Conservation (phyloP, 1,284 basidiomycete species). For the Ustilago shanxiensis region DNA sequence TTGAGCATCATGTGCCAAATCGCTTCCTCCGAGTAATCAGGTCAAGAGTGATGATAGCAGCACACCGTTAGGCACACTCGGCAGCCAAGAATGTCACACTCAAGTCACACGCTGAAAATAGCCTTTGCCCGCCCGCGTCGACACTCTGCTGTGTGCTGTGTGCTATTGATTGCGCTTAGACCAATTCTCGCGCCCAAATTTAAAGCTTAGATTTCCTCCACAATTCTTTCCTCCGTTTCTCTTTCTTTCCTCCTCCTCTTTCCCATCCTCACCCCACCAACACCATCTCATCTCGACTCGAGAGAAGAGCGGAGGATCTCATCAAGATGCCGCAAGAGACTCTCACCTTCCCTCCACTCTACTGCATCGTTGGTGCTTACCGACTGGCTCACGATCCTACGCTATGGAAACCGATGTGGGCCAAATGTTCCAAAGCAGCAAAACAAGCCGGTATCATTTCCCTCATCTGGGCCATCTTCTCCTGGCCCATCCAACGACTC, state of each 20-base stretch:
- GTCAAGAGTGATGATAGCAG: too few relatives aligned
- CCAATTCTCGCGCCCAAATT: neutral
- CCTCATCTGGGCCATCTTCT: constrained; percentile 50
- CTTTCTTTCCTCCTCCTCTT: neutral
- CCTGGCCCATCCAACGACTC: constrained; percentile 62
- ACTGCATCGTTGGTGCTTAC: constrained; percentile 66
- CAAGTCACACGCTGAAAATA: neutral
- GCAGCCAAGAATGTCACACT: neutral
- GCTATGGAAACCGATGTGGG: constrained; percentile 68
- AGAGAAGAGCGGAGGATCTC: neutral
- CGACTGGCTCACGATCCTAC: constrained; percentile 60
- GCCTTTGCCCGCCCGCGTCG: too few relatives aligned
- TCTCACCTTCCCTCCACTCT: constrained; percentile 63
- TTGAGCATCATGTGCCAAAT: too few relatives aligned
- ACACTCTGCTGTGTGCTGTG: too few relatives aligned
- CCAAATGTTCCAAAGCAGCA: constrained; percentile 50
- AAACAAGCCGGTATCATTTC: constrained; percentile 54
- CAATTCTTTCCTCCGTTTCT: neutral
- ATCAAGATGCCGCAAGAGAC: constrained; percentile 66
- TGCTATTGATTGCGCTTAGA: neutral
- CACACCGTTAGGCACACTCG: too few relatives aligned
- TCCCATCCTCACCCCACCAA: neutral
- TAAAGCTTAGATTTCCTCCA: neutral
- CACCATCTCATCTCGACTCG: neutral
- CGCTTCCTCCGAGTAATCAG: too few relatives aligned